Evolutionary conservation across 2,329 filamentous ascomycete species (phyloP).

Genomic region (Fusarium sp.): DNA sequence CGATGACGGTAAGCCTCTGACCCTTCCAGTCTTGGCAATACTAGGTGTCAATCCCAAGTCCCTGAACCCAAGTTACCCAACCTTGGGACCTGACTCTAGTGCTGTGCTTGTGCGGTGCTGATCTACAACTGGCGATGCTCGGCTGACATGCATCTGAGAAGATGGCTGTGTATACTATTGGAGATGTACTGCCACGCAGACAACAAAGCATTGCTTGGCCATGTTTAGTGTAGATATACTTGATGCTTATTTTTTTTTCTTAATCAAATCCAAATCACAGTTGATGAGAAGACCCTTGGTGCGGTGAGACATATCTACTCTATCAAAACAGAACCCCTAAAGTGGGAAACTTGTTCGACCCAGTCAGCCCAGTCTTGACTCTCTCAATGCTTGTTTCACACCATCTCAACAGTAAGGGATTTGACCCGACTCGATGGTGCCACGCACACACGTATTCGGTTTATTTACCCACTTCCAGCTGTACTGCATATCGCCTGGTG

Average conservation of each 20-base stretch:
- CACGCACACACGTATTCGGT: constrained; percentile 28
- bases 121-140: constrained; percentile 36
- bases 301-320: background rate
- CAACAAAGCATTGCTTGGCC: constrained; percentile 8
- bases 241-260: constrained; percentile 15
- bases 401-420: constrained; percentile 23
- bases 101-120: constrained; percentile 27
- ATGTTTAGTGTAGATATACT: background rate
- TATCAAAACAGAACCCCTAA: constrained; percentile 2
- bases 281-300: background rate
- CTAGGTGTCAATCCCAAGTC: constrained; percentile 35
- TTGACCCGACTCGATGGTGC: constrained; percentile 35
- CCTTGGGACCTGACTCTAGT: constrained; percentile 33
- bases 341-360: background rate
- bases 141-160: constrained; percentile 34
- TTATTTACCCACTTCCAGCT: constrained; percentile 22
- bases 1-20: constrained; percentile 37
- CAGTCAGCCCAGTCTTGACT: constrained; percentile 22
- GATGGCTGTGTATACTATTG: constrained; percentile 30
- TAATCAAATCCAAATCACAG: background rate
- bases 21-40: constrained; percentile 34
- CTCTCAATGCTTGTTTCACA: constrained; percentile 30
- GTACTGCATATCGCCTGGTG: background rate
- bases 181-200: background rate
- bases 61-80: constrained; percentile 30